Base-by-base conservation (phyloP, 306 rosid species). In the Dicorynia guianensis region DNA sequence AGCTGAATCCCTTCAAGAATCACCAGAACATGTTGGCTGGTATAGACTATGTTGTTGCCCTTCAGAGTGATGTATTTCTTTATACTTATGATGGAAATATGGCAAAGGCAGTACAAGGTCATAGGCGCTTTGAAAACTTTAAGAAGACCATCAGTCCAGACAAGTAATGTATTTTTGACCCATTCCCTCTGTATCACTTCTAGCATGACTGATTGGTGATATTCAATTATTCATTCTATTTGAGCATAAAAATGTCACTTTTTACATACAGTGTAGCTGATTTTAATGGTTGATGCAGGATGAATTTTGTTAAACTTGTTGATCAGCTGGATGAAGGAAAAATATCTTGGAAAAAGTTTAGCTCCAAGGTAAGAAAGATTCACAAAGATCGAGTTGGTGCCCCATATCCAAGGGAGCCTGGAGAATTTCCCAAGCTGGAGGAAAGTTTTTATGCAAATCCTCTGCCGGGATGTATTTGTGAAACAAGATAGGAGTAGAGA, bases 71-170 rank as follows among this genome's bases (percentile, higher is more conserved):
- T 17, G 97, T 83, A 19, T 95, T 95, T 84, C 77, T 92, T 20
- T 89, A 90, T 85, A 95, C 99, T 18, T 92, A 90, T 3, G 99
- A 95, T 69, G 98, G 99, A 72, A 95, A 95, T 77, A 90, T 95
- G 99, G 99, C 99, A n/a, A 95, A 95, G 89, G 99, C 99, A 35
- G 96, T 95, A 67, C 97, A 90, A 87, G 99, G 99, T 77, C 99
- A 95, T 75, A 85, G 99, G 76, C 97, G 96, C 79, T 95, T 87
- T 47, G 96, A 95, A 83, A 83, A 93, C 87, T 95, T 95, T 56
- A 92, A 87, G 91, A 92, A 90, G 89, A 89, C 99, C 67, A 87
- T 95, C 76, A 92, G 43, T 87, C 99, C 97, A n/a, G 96, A 95
- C 97, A 92, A 88, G 98, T 95, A 89, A 85, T 60, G 50, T 38